Conservation (phyloP, 345 rosid genomes). For the Populus davidiana region DNA sequence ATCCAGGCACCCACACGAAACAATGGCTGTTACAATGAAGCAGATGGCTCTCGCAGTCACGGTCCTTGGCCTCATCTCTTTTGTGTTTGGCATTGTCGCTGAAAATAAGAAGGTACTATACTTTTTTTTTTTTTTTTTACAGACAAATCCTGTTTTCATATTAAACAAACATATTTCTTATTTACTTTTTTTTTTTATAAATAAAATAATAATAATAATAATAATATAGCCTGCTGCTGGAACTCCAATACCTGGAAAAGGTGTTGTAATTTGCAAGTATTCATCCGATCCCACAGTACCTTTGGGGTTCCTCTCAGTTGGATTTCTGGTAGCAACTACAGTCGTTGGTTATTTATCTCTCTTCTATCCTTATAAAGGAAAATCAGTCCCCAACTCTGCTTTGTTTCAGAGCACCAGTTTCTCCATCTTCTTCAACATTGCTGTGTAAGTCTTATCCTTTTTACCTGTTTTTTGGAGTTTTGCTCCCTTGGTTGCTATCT, state of each 20-base stretch:
- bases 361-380: conserved; percentile 28
- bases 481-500: too few species aligned
- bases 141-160: background rate
- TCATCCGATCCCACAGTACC: conserved; percentile 26
- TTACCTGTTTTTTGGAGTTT: too few species aligned
- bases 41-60: conserved; percentile 11
- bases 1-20: background rate
- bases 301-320: conserved; percentile 24
- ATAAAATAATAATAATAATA: too few species aligned
- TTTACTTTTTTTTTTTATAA: too few species aligned
- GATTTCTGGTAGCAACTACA: conserved; percentile 16
- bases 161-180: too few species aligned
- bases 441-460: conserved; percentile 14
- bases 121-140: background rate
- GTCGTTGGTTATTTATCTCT: conserved; percentile 16
- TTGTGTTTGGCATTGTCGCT: conserved; percentile 21
- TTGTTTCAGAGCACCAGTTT: conserved; percentile 23
- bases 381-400: conserved; percentile 17
- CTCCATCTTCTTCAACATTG: conserved; percentile 23
- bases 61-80: conserved; percentile 20
- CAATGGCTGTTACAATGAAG: conserved; percentile 23
- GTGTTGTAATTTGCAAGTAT: conserved; percentile 27
- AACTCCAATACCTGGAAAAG: background rate
- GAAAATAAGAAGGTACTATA: conserved; percentile 22
- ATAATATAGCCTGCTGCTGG: conserved; percentile 26